Conservation (phyloP, 192 early-diverging fungal species). For the Rhizophagus prolifer region DNA sequence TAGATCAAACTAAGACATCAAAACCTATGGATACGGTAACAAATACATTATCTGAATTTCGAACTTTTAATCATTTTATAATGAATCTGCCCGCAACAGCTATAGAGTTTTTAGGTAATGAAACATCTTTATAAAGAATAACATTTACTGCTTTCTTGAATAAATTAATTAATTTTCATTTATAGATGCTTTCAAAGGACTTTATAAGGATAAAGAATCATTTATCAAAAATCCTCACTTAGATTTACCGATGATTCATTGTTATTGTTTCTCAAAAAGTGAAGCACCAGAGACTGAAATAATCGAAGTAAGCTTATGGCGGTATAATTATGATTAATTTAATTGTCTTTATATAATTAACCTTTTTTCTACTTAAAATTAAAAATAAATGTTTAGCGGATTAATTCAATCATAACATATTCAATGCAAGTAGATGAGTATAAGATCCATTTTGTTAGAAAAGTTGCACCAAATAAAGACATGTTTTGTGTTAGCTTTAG, state of each 20-base stretch:
- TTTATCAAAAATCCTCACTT: constrained; percentile 40
- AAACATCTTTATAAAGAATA: background rate
- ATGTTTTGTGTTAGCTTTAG: constrained; percentile 95
- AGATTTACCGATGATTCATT: constrained; percentile 85
- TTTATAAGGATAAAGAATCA: constrained; percentile 58
- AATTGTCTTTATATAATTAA: constrained; percentile 32
- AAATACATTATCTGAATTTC: constrained; percentile 33
- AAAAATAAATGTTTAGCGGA: constrained; percentile 44
- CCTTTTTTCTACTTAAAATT: constrained; percentile 9
- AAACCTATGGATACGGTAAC: constrained; percentile 15
- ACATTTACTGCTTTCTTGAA: background rate
- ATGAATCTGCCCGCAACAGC: constrained; percentile 99
- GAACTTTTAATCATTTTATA: constrained; percentile 90
- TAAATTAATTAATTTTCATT: background rate
- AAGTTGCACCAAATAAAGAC: constrained; percentile 97
- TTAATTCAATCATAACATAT: constrained; percentile 51
- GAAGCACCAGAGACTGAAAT: constrained; percentile 67
- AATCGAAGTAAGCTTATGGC: constrained; percentile 45
- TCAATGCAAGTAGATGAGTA: constrained; percentile 37
- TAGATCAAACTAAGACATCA: constrained; percentile 25
- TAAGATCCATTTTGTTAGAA: constrained; percentile 80
- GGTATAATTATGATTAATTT: constrained; percentile 32
- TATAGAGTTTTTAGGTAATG: constrained; percentile 86
- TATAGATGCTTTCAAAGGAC: constrained; percentile 85
- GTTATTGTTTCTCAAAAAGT: constrained; percentile 91